Base-by-base conservation (phyloP, 805 yeast species). In the Ogataea nakhonphanomensis region DNA sequence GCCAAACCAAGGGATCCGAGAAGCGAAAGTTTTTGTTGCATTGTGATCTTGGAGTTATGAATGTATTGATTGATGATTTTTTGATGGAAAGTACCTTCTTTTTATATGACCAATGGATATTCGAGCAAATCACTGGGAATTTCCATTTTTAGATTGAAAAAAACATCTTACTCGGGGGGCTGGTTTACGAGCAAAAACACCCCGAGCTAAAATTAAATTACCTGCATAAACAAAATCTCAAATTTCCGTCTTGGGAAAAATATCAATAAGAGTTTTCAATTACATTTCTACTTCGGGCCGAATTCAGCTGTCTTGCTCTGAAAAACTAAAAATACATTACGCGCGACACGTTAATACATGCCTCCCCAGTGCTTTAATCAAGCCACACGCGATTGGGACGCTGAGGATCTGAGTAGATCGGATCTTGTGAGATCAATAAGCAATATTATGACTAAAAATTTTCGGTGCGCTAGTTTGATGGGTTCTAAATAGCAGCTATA, bases 1-100 rank as follows among this genome's bases (percentile, higher is more conserved):
- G 72, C 69, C 34, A 78, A 57, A 35, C 57, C 49, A 46, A 76
- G 65, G 40, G 75, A 57, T 43, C 72, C 61, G 37, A 53, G 38
- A 27, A 50, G 47, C 25, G 56, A 48, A 29, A 42, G 41, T 43
- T 44, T 53, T 38, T 50, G 45, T 50, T 53, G 58, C 58, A 53
- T 53, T 53, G 33, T 50, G 20, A 17, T 17, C 20, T 17, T 17
- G 20, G 20, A 17, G 20, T 17, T 17, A 17, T 17, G 20, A 17
- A 22, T 35, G 28, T 35, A 33, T 32, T 26, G 11, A 26, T 31
- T 31, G 39, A 30, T 21, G 31, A 11, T n/a, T 14, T 11, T 8
- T 9, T 7, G 21, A 25, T 30, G 33, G 31, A 15, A 11, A 15
- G 14, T 4, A 12, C 4, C 24, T 6, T 24, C 39, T 34, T 46